Conservation (phyloP, 768 basidiomycete genomes). For the Suillus tomentosus region DNA sequence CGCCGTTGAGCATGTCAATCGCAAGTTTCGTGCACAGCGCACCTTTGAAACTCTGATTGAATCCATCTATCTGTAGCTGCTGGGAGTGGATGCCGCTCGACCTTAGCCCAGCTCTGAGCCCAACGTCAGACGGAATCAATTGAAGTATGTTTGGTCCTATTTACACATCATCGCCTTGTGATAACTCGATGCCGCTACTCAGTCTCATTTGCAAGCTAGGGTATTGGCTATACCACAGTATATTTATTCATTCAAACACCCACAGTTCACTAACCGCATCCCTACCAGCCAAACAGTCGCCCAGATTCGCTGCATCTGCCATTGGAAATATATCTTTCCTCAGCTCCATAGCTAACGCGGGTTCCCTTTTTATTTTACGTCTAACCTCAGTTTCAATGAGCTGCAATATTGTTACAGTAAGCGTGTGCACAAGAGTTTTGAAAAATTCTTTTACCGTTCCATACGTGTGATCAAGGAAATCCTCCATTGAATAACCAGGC, state of each 20-base stretch:
- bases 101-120: background rate
- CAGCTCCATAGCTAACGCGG: slow-evolving; percentile 50
- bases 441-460: slow-evolving; percentile 57
- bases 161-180: slow-evolving; percentile 1
- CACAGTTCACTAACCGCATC: slow-evolving; percentile 51
- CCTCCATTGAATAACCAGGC: slow-evolving; percentile 86
- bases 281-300: slow-evolving; percentile 12
- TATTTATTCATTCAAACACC: slow-evolving; percentile 37
- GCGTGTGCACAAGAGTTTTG: slow-evolving; percentile 2
- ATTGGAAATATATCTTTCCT: slow-evolving; percentile 31
- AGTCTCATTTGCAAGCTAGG: background rate
- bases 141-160: slow-evolving; percentile 1
- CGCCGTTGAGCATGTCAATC: slow-evolving; percentile 10
- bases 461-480: slow-evolving; percentile 95
- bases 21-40: background rate
- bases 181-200: background rate
- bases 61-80: slow-evolving; percentile 24
- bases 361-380: slow-evolving; percentile 81
- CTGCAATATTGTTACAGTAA: slow-evolving; percentile 40
- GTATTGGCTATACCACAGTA: background rate
- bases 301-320: slow-evolving; percentile 25
- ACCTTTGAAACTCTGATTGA: slow-evolving; percentile 38
- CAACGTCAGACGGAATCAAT: slow-evolving; percentile 9
- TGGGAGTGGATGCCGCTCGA: background rate
- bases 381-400: slow-evolving; percentile 84